Evolutionary conservation across 2,329 filamentous ascomycete species (phyloP).

Genomic region (Clonostachys solani): DNA sequence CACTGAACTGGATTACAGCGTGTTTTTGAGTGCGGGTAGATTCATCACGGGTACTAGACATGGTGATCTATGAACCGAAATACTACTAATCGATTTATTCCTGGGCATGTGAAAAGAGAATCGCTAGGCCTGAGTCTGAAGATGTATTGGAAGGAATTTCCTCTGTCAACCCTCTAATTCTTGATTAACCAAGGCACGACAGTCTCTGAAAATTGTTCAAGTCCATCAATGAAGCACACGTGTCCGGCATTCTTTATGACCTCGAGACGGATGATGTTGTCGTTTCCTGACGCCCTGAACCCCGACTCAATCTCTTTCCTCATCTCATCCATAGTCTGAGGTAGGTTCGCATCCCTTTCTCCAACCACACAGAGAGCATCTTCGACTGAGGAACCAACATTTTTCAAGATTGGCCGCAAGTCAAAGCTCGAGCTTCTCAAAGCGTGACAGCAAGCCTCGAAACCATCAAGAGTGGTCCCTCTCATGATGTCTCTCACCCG

Average conservation of each 20-base stretch:
- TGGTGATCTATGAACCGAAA: too few relatives aligned
- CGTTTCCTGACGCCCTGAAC: constrained; percentile 15
- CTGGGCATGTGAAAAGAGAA: too few relatives aligned
- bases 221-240: constrained; percentile 29
- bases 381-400: constrained; percentile 24
- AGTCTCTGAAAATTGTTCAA: constrained; percentile 19
- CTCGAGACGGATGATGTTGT: constrained; percentile 18
- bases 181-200: constrained; percentile 14
- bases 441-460: constrained; percentile 33
- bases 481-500: constrained; percentile 28
- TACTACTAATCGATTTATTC: too few relatives aligned
- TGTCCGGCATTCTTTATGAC: constrained; percentile 31
- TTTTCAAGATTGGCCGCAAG: constrained; percentile 22
- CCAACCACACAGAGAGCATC: constrained; percentile 30
- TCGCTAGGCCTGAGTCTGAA: too few relatives aligned
- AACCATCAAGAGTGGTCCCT: constrained; percentile 29
- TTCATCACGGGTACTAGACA: too few relatives aligned
- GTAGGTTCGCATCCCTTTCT: constrained; percentile 34
- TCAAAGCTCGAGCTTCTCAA: constrained; percentile 29
- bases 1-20: too few relatives aligned
- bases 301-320: constrained; percentile 24
- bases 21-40: too few relatives aligned
- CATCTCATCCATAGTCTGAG: constrained; percentile 30
- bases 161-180: not conserved
- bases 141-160: too few relatives aligned